phyloP scores from a whole-genome alignment of 495 filamentous ascomycete species.

The Aspergillus cristatus region DNA sequence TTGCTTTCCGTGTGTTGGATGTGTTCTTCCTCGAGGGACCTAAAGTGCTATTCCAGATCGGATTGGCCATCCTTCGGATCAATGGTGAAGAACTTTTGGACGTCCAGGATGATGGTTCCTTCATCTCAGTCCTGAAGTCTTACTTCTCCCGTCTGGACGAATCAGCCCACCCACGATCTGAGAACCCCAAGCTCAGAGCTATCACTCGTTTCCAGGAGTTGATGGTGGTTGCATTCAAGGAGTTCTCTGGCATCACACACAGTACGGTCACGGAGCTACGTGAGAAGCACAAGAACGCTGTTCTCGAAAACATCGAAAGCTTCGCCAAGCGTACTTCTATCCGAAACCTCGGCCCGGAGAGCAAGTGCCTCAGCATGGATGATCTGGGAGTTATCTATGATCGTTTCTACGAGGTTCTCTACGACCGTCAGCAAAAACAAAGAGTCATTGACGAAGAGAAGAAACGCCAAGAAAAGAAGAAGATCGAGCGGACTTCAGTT shows the following conservation, averaged over 20 bases:
- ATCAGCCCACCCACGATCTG: conserved; percentile 88
- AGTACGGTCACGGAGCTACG: conserved; percentile 82
- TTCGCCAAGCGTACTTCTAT: conserved; percentile 97
- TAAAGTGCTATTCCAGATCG: conserved; percentile 94
- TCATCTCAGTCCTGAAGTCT: conserved; percentile 89
- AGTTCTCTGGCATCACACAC: conserved; percentile 92
- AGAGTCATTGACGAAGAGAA: conserved; percentile 65
- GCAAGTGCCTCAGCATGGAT: conserved; percentile 74
- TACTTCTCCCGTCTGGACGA: conserved; percentile 93
- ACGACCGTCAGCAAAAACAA: conserved; percentile 79
- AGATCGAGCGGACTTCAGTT: conserved; percentile 38
- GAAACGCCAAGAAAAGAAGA: conserved; percentile 49
- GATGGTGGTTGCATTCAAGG: conserved; percentile 97
- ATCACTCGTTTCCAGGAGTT: conserved; percentile 95
- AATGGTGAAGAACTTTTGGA: conserved; percentile 97
- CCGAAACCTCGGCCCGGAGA: conserved; percentile 89
- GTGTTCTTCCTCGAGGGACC: conserved; percentile 98
- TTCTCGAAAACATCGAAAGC: conserved; percentile 88
- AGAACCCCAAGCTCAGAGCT: conserved; percentile 83
- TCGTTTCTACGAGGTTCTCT: conserved; percentile 80
- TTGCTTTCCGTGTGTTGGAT: conserved; percentile 91
- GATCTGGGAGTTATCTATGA: conserved; percentile 88
- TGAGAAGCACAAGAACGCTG: conserved; percentile 82
- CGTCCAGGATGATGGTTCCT: conserved; percentile 88
- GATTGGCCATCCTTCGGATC: conserved; percentile 89